phyloP scores from a whole-genome alignment of 1,284 basidiomycete species.

The Phylloporus gajari region DNA sequence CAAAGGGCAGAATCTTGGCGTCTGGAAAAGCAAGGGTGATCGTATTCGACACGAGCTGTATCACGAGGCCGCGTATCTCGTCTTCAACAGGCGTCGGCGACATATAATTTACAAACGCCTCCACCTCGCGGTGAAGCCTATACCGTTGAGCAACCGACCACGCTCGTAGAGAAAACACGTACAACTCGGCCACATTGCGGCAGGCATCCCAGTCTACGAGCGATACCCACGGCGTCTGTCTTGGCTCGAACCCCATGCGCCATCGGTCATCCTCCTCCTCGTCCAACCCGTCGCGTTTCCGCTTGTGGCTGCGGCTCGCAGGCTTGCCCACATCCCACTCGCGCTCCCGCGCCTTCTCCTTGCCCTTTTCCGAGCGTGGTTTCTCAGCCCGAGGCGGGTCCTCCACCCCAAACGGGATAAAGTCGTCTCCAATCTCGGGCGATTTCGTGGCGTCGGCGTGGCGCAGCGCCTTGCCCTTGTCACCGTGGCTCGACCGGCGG shows the following conservation, averaged over 20 bases:
- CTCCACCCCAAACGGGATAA: constrained; percentile 64
- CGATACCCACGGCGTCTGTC: constrained; percentile 82
- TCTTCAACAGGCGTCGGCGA: constrained; percentile 88
- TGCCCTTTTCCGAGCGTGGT: constrained; percentile 28
- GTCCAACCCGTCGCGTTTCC: constrained; percentile 57
- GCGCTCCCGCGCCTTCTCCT: constrained; percentile 41
- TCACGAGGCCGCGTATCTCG: constrained; percentile 81
- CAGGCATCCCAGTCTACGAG: constrained; percentile 84
- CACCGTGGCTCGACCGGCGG: constrained; percentile 15
- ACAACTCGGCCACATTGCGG: constrained; percentile 85
- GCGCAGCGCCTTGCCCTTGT: constrained; percentile 24
- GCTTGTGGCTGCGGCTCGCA: constrained; percentile 46
- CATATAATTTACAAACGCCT: constrained; percentile 88
- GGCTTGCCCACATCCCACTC: constrained; percentile 57
- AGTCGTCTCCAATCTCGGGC: constrained; percentile 60
- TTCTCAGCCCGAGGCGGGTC: constrained; percentile 24
- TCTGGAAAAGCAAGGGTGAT: constrained; percentile 79
- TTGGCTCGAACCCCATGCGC: constrained; percentile 59
- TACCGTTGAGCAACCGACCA: background rate
- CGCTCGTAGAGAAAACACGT: constrained; percentile 40
- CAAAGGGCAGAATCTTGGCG: constrained; percentile 88
- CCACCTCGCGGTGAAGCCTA: constrained; percentile 86
- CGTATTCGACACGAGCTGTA: constrained; percentile 77
- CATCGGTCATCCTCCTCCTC: constrained; percentile 54
- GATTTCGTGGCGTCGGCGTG: constrained; percentile 19